Conservation (phyloP, 2,329 filamentous ascomycete genomes). For the Zelopaecilomyces penicillatus region DNA sequence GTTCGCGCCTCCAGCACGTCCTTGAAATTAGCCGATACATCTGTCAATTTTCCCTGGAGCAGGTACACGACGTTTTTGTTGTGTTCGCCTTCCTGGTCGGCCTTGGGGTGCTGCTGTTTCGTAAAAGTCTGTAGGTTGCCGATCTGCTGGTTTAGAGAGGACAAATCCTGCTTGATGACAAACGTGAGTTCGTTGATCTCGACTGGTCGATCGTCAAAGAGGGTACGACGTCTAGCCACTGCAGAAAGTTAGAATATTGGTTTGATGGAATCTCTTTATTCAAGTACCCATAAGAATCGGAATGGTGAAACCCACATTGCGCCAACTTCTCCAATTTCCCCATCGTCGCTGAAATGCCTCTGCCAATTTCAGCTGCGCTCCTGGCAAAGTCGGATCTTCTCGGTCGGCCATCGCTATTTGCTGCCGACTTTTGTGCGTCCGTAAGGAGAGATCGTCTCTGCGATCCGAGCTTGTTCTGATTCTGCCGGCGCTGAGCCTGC, state of each 20-base stretch:
- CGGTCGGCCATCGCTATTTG: slow-evolving; percentile 45
- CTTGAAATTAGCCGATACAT: slow-evolving; percentile 93
- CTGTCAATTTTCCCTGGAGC: slow-evolving; percentile 82
- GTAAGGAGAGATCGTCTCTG: slow-evolving; percentile 75
- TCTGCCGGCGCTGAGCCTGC: slow-evolving; percentile 74
- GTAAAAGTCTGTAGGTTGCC: slow-evolving; percentile 71
- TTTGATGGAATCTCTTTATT: no score
- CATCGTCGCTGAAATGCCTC: slow-evolving; percentile 87
- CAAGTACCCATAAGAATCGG: neutral
- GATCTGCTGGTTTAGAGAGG: slow-evolving; percentile 76
- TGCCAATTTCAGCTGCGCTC: slow-evolving; percentile 82
- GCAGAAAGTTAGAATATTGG: slow-evolving; percentile 7
- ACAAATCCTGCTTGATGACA: slow-evolving; percentile 95
- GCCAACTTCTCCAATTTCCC: slow-evolving; percentile 90
- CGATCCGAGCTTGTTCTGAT: slow-evolving; percentile 65
- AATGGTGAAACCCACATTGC: slow-evolving; percentile 48
- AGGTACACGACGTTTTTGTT: slow-evolving; percentile 95
- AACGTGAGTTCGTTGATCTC: slow-evolving; percentile 97
- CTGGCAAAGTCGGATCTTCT: slow-evolving; percentile 85
- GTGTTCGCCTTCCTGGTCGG: slow-evolving; percentile 83
- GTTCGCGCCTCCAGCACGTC: slow-evolving; percentile 93
- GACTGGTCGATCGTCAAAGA: slow-evolving; percentile 93
- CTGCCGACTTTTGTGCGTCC: slow-evolving; percentile 60
- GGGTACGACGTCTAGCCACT: slow-evolving; percentile 92
- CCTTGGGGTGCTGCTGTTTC: slow-evolving; percentile 64